Percentiles rank a stretch among this genome's conserved stretches.
Conservation (phyloP, 495 filamentous ascomycete species). For the Aspergillus avenaceus region DNA sequence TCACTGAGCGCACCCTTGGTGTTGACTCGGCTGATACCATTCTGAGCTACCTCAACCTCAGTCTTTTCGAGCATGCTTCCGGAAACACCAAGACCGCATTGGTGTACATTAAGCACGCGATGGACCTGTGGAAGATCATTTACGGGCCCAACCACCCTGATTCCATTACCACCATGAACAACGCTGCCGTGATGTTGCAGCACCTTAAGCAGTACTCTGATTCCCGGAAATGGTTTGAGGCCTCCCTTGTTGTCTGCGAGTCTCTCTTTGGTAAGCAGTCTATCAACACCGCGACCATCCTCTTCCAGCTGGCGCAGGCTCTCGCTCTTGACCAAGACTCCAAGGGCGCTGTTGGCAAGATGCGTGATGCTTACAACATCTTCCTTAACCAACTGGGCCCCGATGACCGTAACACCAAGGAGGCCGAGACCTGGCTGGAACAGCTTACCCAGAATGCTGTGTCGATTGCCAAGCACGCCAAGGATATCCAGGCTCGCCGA, state of each 20-base stretch:
- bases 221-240: constrained; percentile 95
- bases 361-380: constrained; percentile 94
- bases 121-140: constrained; percentile 95
- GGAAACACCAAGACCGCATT: constrained; percentile 83
- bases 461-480: constrained; percentile 84
- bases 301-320: constrained; percentile 95
- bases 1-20: constrained; percentile 90
- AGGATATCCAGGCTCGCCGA: constrained; percentile 71
- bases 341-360: constrained; percentile 81
- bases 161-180: constrained; percentile 98
- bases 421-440: constrained; percentile 91
- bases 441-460: constrained; percentile 94
- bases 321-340: constrained; percentile 89
- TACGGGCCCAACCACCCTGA: constrained; percentile 93
- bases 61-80: constrained; percentile 88
- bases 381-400: constrained; percentile 81
- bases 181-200: constrained; percentile 97
- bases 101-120: constrained; percentile 82
- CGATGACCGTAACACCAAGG: constrained; percentile 92
- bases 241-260: constrained; percentile 81
- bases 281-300: constrained; percentile 88
- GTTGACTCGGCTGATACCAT: constrained; percentile 92
- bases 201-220: constrained; percentile 86
- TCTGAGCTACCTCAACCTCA: constrained; percentile 90
- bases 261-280: constrained; percentile 80